Conservation (phyloP, 352 stramenopile species). For the Phytophthora tubulina region DNA sequence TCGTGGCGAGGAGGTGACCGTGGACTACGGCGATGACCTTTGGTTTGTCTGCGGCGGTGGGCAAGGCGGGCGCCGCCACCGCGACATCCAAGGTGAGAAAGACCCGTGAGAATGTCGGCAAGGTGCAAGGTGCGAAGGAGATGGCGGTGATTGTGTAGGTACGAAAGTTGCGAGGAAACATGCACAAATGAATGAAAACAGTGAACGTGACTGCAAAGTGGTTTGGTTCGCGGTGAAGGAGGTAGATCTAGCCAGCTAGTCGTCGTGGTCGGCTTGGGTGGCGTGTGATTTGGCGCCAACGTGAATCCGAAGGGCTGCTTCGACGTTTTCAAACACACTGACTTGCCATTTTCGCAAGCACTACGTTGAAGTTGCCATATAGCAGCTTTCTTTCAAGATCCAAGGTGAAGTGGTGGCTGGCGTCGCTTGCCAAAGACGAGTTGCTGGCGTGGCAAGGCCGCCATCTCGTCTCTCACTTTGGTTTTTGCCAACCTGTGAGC, state of each 20-base stretch:
- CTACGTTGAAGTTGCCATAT: conserved; percentile 15
- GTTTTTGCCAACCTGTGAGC: no score
- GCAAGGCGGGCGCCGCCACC: neutral
- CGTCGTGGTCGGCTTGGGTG: neutral
- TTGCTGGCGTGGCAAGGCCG: no score
- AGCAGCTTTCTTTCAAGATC: no score
- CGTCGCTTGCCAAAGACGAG: no score
- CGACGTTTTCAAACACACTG: neutral
- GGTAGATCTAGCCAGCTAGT: neutral
- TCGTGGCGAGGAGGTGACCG: conserved; percentile 14
- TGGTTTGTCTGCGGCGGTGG: conserved; percentile 19
- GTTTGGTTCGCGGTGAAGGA: neutral
- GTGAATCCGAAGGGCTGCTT: neutral
- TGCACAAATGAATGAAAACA: conserved; percentile 3
- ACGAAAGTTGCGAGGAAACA: neutral
- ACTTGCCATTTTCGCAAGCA: neutral
- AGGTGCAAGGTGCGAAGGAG: neutral
- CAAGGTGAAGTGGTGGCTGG: no score
- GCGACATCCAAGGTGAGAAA: conserved; percentile 9
- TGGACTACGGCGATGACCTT: conserved; percentile 19
- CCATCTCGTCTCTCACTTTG: no score
- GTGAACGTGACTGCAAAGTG: neutral
- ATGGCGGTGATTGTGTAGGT: neutral
- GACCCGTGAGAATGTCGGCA: conserved; percentile 8
- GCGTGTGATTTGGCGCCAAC: conserved; percentile 8